Evolutionary conservation across 2,329 filamentous ascomycete genomes (phyloP).

Genomic region (Arthroderma sp.): DNA sequence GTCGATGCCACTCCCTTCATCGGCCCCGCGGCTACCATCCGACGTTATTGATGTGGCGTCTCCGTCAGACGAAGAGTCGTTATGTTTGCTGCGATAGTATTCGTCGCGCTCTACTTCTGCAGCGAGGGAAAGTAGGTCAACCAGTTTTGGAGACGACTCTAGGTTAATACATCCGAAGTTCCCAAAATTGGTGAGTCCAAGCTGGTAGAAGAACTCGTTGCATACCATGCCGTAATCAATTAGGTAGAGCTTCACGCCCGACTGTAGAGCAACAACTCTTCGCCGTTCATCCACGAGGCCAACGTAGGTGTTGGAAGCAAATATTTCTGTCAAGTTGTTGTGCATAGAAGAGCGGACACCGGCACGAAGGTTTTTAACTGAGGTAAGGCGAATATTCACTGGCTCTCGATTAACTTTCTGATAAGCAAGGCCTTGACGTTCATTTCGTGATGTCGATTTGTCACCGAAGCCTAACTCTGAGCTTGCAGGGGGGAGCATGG

Average conservation of each 20-base stretch:
- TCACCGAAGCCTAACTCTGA: slow-evolving; percentile 7
- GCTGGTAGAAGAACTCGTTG: slow-evolving; percentile 89
- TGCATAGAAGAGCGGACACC: slow-evolving; percentile 73
- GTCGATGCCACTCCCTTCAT: slow-evolving; percentile 56
- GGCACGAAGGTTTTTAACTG: slow-evolving; percentile 70
- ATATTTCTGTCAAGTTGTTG: slow-evolving; percentile 71
- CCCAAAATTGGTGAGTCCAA: slow-evolving; percentile 86
- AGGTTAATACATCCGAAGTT: slow-evolving; percentile 84
- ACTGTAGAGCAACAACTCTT: slow-evolving; percentile 83
- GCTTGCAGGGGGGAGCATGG: slow-evolving; percentile 67
- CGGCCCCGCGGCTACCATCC: slow-evolving; percentile 22
- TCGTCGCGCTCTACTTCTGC: slow-evolving; percentile 56
- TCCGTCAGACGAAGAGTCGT: not conserved
- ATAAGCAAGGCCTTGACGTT: slow-evolving; percentile 53
- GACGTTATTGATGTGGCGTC: not conserved
- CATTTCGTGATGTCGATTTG: slow-evolving; percentile 22
- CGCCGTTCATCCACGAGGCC: slow-evolving; percentile 80
- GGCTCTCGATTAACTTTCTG: slow-evolving; percentile 58
- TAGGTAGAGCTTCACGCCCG: slow-evolving; percentile 81
- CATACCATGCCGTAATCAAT: slow-evolving; percentile 82
- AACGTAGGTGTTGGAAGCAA: slow-evolving; percentile 82
- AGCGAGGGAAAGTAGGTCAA: slow-evolving; percentile 59
- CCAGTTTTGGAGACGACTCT: slow-evolving; percentile 59
- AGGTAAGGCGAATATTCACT: slow-evolving; percentile 62
- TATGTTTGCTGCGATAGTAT: slow-evolving; percentile 12